Base-by-base conservation (phyloP, 2,329 filamentous ascomycete species). In the Pseudonectria buxi region DNA sequence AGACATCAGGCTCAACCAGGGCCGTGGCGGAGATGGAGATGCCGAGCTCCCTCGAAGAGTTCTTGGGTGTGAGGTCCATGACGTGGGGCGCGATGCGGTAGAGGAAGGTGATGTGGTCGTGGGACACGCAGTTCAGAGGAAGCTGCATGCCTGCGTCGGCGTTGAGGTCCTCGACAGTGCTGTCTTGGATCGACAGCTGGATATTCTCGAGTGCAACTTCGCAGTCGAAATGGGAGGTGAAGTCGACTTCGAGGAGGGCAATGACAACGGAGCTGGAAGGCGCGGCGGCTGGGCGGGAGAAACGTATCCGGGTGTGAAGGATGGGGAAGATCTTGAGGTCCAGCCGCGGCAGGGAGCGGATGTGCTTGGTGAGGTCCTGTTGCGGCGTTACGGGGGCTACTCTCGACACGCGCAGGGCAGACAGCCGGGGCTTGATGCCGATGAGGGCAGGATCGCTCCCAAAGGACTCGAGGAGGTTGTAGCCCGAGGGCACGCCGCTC, bases 381-480 rank as follows among this genome's bases (percentile, higher is more conserved):
- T 69, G 67, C 32, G 77, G 73, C 3, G 79, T 77, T 28, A 76
- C 70, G 5, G 83, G 85, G 6, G 81, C 77, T 4, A 89, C 82
- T 43, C 82, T 76, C 28, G 81, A 86, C 24, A 90, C 83, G 31
- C 84, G 72, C 41, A 83, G 68, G 5, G 85, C 83, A 9, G 84
- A 87, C 3, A 92, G 67, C 22, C 76, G 74, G 30, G 85, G 82
- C 46, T 71, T 70, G 16, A 77, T 63, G 25, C 79, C 76, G 12
- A 64, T 66, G 13, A 87, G 65, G 16, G 71, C 72, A 14, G 78
- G 74, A 52, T 88, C 84, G 42, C 68, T 68, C 34, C 72, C 70
- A 41, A 90, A 84, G 3, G 85, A 74, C 53, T 85, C 81, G 11
- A 92, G 73, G n/a, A 90, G 67, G 56, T 90, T 92, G 43, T 86